phyloP scores from a whole-genome alignment of 768 basidiomycete species.

The Tylopilus plumbeoviolaceoides region DNA sequence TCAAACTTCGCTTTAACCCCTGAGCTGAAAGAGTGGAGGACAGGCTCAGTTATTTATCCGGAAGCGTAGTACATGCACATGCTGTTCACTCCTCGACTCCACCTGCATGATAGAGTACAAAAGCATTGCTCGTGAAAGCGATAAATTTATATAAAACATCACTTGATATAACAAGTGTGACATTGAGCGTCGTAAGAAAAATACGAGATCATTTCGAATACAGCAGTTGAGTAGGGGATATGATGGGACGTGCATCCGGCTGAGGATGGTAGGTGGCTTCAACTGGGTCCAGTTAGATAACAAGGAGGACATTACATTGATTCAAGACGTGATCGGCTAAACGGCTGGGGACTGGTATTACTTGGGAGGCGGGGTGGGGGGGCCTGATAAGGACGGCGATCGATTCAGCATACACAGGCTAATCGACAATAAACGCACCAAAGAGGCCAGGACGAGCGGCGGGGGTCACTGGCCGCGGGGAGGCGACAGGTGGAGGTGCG shows the following conservation, averaged over 20 bases:
- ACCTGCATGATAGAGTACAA: no score
- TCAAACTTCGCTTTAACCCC: neutral
- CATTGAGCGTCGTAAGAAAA: neutral
- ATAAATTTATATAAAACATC: neutral
- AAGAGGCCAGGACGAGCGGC: constrained; percentile 61
- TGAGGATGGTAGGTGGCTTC: neutral
- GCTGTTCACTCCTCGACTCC: neutral
- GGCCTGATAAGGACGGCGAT: constrained; percentile 28
- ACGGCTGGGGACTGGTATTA: constrained; percentile 15
- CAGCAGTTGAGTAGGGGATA: neutral
- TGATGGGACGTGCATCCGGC: neutral
- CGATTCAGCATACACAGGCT: neutral
- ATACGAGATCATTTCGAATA: constrained; percentile 2
- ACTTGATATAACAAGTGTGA: constrained; percentile 1
- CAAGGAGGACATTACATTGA: neutral
- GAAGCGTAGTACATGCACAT: neutral
- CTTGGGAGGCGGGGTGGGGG: constrained; percentile 45
- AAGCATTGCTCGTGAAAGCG: no score
- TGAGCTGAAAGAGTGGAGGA: neutral
- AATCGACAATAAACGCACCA: constrained; percentile 36
- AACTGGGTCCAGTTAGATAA: neutral
- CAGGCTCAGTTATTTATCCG: neutral
- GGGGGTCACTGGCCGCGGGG: constrained; percentile 39
- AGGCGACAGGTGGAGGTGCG: constrained; percentile 22
- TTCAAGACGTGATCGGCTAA: neutral